phyloP scores from a whole-genome alignment of 192 early-diverging fungal species.

The Linnemannia elongata region DNA sequence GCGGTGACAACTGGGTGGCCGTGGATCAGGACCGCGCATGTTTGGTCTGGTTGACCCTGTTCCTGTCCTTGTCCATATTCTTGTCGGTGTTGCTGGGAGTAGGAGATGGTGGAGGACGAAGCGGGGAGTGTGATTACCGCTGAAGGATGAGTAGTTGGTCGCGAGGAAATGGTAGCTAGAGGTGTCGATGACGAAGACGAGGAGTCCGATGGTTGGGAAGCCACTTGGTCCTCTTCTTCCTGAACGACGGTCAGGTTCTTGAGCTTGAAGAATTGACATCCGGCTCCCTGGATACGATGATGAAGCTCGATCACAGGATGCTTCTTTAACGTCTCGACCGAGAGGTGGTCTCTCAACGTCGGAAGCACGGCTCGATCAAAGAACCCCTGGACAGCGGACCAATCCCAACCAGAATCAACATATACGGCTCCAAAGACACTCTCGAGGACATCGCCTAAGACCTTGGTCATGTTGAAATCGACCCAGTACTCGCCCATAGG shows the following conservation, averaged over 20 bases:
- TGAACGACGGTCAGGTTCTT: constrained; percentile 23
- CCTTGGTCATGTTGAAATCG: constrained; percentile 84
- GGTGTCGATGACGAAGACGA: not conserved
- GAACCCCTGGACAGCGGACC: not conserved
- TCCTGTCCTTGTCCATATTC: not conserved
- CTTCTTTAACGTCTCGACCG: constrained; percentile 57
- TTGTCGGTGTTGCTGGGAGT: not conserved
- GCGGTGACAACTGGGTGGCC: not conserved
- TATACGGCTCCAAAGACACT: constrained; percentile 87
- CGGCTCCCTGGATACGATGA: constrained; percentile 50
- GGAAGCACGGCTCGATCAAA: constrained; percentile 57
- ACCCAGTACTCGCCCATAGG: constrained; percentile 80
- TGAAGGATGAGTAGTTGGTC: not conserved
- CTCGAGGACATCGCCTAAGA: constrained; percentile 87
- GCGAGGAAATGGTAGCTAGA: not conserved
- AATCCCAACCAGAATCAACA: constrained; percentile 79
- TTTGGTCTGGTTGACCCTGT: not conserved
- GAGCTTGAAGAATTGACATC: constrained; percentile 58
- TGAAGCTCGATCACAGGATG: constrained; percentile 61
- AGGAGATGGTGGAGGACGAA: not conserved
- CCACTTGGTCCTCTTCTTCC: not conserved
- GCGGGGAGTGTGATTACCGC: no score
- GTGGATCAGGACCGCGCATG: constrained; percentile 15
- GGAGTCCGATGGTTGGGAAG: not conserved
- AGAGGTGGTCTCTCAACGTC: constrained; percentile 58